phyloP scores from a whole-genome alignment of 1,284 basidiomycete genomes.

The Apiotrichum veenhuisii region DNA sequence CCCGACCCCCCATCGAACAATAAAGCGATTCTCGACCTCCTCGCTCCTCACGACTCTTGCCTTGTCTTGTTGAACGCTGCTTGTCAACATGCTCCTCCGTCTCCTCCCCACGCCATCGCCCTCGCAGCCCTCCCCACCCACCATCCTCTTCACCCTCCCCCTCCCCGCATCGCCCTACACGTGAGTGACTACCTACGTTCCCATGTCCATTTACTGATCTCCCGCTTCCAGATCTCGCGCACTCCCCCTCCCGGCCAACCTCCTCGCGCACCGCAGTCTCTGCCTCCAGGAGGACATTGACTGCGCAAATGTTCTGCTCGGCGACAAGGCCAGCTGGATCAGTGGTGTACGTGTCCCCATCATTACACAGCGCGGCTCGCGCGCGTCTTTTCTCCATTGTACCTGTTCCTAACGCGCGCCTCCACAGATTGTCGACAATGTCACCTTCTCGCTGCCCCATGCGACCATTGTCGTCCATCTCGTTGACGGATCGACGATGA shows the following conservation, averaged over 20 bases:
- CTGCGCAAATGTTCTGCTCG: slow-evolving; percentile 47
- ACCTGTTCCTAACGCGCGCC: not conserved
- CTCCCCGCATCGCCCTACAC: slow-evolving; percentile 58
- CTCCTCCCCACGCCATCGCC: slow-evolving; percentile 57
- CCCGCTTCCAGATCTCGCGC: slow-evolving; percentile 31
- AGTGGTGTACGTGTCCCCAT: slow-evolving; percentile 31
- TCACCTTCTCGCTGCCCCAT: slow-evolving; percentile 44
- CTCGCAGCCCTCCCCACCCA: slow-evolving; percentile 57
- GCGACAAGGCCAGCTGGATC: slow-evolving; percentile 50
- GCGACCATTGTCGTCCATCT: slow-evolving; percentile 40
- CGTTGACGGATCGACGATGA: slow-evolving; percentile 40
- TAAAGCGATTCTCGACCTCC: no score
- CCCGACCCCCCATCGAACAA: no score
- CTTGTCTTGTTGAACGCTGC: not conserved
- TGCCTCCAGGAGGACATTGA: slow-evolving; percentile 48
- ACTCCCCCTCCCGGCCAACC: slow-evolving; percentile 47
- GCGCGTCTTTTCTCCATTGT: not conserved
- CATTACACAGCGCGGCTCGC: no score
- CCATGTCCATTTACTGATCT: not conserved
- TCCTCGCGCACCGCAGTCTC: slow-evolving; percentile 44
- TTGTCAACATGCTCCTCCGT: slow-evolving; percentile 63
- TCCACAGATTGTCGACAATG: slow-evolving; percentile 47
- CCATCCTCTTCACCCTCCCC: slow-evolving; percentile 66
- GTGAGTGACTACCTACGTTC: slow-evolving; percentile 23
- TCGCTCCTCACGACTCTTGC: no score